Evolutionary conservation across 2,329 filamentous ascomycete genomes (phyloP), one percentile per base, ranked within the genome.

Genomic region (Botrytis hyacinthi): DNA sequence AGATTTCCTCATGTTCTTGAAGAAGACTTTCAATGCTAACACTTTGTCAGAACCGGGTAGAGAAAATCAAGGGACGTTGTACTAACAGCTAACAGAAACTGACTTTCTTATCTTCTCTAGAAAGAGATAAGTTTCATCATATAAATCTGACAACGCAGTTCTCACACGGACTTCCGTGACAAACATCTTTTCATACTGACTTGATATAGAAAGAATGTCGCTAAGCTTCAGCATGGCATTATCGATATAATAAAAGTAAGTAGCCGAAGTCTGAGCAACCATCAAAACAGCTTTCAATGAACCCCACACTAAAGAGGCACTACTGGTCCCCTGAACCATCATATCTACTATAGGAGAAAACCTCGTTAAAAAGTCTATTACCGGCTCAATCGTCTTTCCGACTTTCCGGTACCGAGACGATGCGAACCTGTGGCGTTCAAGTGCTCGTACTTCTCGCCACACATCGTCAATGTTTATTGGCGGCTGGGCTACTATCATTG

Each of bases 191-290:
- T 72, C 71, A 40, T 72, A 72, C 22, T 69, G 71, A 20, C 46
- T 48, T 1, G 71, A 72, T 6, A 72, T 68, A 10, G 71, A 72
- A 26, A 72, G 63, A 0, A 69, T 59, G n/a, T 69, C 71, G 46
- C 63, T 40, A 22, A 72, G 71, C 51, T 68, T 72, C 32, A 61
- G 16, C 71, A 72, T 68, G 3, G 71, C 71, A 29, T 60, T 69
- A 22, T 72, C 54, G 22, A 72, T 60, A 8, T 72, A 72, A 20
- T 60, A 35, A 46, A 72, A 72, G 42, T 72, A 72, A 20, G 54
- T 60, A 12, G 57, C 51, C 10, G 71, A 72, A n/a, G 71, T 72
- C n/a, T 72, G 71, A 37, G 71, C 71, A 48, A 72, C 62, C 71
- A 72, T 59, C 40, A 72, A 61, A 48, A 72, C 60, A 37, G 26